Evolutionary conservation across 108 stramenopile species (phyloP).

Genomic region (Nitzschia sp.): DNA sequence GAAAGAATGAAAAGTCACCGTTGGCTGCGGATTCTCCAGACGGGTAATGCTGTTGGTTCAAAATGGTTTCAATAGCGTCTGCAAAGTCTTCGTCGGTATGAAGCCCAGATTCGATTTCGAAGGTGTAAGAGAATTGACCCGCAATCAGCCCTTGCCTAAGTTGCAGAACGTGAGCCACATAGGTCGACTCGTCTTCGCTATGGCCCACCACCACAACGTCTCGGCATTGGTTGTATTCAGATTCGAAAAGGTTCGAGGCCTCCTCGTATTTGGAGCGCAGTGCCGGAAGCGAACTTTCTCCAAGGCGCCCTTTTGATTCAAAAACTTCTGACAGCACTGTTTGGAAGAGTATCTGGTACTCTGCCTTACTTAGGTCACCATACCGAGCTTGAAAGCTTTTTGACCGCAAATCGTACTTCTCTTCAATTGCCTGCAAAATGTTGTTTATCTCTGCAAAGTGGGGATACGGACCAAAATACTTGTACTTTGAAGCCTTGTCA

Average conservation of each 20-base stretch:
- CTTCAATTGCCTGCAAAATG: conserved; percentile 51
- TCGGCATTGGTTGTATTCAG: conserved; percentile 39
- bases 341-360: conserved; percentile 45
- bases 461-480: conserved; percentile 75
- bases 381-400: conserved; percentile 43
- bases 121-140: conserved; percentile 50
- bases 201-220: conserved; percentile 47
- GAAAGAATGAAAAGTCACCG: conserved; percentile 49
- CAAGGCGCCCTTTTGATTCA: conserved; percentile 1
- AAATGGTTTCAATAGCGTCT: conserved; percentile 40
- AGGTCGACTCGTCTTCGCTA: conserved; percentile 1
- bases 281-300: conserved; percentile 5
- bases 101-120: conserved; percentile 21
- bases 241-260: conserved; percentile 51
- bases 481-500: conserved; percentile 32
- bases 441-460: conserved; percentile 44
- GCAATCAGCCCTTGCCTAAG: conserved; percentile 53
- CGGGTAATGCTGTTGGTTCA: conserved; percentile 56
- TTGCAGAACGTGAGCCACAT: conserved; percentile 52
- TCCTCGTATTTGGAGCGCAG: conserved; percentile 51
- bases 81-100: conserved; percentile 28
- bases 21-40: conserved; percentile 32
- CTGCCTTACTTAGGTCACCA: conserved; percentile 23
- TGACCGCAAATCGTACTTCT: conserved; percentile 44
- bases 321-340: conserved; percentile 46